Evolutionary conservation across 1,139 yeast genomes (phyloP), one percentile per base, ranked within the genome.

Genomic region (Magnusiomyces ingens): DNA sequence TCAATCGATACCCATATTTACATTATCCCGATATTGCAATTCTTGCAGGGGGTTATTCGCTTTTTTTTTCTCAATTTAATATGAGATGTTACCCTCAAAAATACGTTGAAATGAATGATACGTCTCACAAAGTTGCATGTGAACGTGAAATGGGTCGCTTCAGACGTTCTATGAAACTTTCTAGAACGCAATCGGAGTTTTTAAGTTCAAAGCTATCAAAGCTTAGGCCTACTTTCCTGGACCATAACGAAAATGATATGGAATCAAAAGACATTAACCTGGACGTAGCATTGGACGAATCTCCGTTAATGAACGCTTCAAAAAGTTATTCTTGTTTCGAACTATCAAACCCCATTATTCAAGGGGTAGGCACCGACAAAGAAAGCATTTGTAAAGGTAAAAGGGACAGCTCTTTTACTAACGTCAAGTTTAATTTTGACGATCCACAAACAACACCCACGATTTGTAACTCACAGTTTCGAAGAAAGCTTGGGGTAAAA

Each of bases 21-120:
- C 80, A 79, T 59, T 93, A 84, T 65, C 99, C 99, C 1, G 96
- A 93, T 70, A 81, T 93, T 49, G 83, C 88, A 43, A 81, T 93
- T 43, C 75, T 93, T 50, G 88, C 89, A 61, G 99, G 98, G 40
- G 99, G 99, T 6, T 93, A 93, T 73, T 83, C 85, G 64, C 75
- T 75, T 44, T 93, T 91, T 65, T 91, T 75, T 68, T 81, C 82
- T 49, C 70, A 70, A 45, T 78, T 73, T 64, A 72, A 75, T 54
- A 65, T 67, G 19, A 72, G 79, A 49, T 89, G 96, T 66, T 74
- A 67, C 56, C 96, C 96, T 1, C 85, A 80, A 62, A 82, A 80
- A 54, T 91, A 93, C 66, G 81, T 90, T 52, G 94, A 84, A 62
- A 93, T 93, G 99, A 83, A 85, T 62, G 91, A 91, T 64, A 75